Conservation (phyloP, 345 rosid genomes). For the Limnanthes douglasii region DNA sequence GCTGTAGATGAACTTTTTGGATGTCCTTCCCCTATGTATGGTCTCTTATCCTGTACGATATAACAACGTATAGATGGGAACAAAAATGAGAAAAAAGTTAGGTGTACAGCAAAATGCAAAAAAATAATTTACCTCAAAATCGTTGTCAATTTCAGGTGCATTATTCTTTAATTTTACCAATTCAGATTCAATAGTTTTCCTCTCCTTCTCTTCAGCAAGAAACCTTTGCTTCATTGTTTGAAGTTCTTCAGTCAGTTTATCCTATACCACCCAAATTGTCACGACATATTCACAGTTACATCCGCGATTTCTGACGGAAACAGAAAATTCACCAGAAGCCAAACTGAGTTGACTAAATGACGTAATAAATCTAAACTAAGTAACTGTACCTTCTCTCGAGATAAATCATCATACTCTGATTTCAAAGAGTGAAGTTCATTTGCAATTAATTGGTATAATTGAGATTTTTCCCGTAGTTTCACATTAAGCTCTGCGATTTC, state of each 20-base stretch:
- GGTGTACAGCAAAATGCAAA: too few species aligned
- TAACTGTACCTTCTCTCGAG: constrained; percentile 38
- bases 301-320: too few species aligned
- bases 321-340: too few species aligned
- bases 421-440: constrained; percentile 30
- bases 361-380: too few species aligned
- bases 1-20: constrained; percentile 16
- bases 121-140: constrained; percentile 35
- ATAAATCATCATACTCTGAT: constrained; percentile 17
- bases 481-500: constrained; percentile 17
- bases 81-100: too few species aligned
- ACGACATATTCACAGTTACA: too few species aligned
- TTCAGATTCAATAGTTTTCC: constrained; percentile 52
- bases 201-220: constrained; percentile 49
- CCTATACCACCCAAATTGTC: constrained; percentile 21
- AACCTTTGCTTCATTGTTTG: constrained; percentile 36
- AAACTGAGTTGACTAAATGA: too few species aligned
- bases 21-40: constrained; percentile 29
- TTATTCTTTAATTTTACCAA: constrained; percentile 41
- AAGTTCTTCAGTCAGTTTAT: constrained; percentile 43
- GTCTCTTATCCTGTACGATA: constrained; percentile 25
- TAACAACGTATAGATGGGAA: too few species aligned
- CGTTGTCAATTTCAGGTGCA: constrained; percentile 31
- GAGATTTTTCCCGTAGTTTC: constrained; percentile 21
- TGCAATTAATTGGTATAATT: constrained; percentile 15